Evolutionary conservation across 2,329 filamentous ascomycete species (phyloP), one percentile per base, ranked within the genome.

Genomic region (Rasamsonia emersonii): DNA sequence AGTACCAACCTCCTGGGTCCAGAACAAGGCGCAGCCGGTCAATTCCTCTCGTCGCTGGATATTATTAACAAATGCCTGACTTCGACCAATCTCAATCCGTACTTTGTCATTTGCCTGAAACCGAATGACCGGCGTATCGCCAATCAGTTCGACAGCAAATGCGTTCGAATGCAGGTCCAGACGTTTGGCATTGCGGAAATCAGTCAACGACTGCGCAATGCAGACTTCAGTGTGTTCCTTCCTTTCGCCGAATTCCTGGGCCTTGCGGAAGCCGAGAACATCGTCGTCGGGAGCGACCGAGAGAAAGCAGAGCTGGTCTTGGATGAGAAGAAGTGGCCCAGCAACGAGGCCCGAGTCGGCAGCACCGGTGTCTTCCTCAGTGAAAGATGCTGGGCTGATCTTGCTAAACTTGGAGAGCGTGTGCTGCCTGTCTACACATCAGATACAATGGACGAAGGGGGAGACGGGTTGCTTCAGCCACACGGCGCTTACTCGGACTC

Each of bases 141-240:
- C 40, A 98, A 98, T 46, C 91, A 98, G 52, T 98, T 96, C 48
- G 91, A 98, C 59, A 95, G 86, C 72, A 96, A 96, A 60, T 98
- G 91, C 54, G 91, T 98, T 14, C 79, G 91, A 3, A 84, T 83
- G 8, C 91, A 98, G 54, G 75, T 98, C 1, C 89, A 96, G 53
- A 93, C 86, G 0, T 85, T 96, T 45, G 91, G 91, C 18, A 93
- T 98, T 49, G 88, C 88, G 1, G 91, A 98, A 54, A 95, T 98
- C 57, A 94, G 88, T 53, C 88, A 95, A 53, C 75, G 91, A 13
- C 70, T 98, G 23, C 77, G 88, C 30, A 89, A 89, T 34, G 89
- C 89, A 0, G 91, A 98, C 57, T 96, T 95, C 64, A 94, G 84
- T 53, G 65, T 96, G 20, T 98, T 98, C 66, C 64, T 98, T 43